These are phyloP conservation scores for Tremella mesenterica DNA, from an alignment of 768 basidiomycete species.

Conservation along the genomic window DNA sequence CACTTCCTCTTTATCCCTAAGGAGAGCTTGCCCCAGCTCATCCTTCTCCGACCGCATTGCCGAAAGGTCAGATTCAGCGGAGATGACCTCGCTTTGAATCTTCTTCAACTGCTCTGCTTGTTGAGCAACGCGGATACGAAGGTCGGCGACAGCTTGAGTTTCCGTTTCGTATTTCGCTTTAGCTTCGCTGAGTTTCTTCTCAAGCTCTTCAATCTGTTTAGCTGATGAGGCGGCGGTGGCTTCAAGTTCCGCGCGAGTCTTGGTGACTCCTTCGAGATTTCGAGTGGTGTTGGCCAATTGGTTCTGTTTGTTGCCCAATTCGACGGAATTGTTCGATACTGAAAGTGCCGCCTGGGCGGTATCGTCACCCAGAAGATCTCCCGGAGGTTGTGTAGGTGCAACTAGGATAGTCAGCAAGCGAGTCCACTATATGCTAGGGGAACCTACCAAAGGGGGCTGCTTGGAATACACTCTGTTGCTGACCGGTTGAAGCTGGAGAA, in stretches of 20 bases:
- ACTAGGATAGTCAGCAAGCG: neutral
- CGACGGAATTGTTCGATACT: constrained; percentile 59
- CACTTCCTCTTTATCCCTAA: constrained; percentile 89
- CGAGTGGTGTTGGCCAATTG: constrained; percentile 71
- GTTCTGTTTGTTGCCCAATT: constrained; percentile 80
- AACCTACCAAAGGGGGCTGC: constrained; percentile 31
- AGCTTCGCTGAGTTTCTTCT: constrained; percentile 72
- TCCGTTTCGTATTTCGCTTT: constrained; percentile 82
- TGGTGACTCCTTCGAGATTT: constrained; percentile 58
- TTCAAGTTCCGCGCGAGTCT: constrained; percentile 62
- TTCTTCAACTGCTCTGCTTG: constrained; percentile 68
- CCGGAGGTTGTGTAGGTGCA: neutral
- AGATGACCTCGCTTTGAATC: constrained; percentile 67
- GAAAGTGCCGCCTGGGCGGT: constrained; percentile 9
- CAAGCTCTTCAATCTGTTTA: constrained; percentile 65
- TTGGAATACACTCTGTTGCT: constrained; percentile 20
- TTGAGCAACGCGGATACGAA: constrained; percentile 59
- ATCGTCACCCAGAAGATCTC: constrained; percentile 41
- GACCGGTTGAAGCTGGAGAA: constrained; percentile 47
- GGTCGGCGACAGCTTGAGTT: constrained; percentile 56
- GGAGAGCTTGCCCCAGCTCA: constrained; percentile 74
- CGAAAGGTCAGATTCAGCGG: constrained; percentile 83
- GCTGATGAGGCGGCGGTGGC: constrained; percentile 59
- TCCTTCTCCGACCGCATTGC: constrained; percentile 79
- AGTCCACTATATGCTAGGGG: no score